Base-by-base conservation (phyloP, 2,329 filamentous ascomycete species). In the Hypoxylon sp. region DNA sequence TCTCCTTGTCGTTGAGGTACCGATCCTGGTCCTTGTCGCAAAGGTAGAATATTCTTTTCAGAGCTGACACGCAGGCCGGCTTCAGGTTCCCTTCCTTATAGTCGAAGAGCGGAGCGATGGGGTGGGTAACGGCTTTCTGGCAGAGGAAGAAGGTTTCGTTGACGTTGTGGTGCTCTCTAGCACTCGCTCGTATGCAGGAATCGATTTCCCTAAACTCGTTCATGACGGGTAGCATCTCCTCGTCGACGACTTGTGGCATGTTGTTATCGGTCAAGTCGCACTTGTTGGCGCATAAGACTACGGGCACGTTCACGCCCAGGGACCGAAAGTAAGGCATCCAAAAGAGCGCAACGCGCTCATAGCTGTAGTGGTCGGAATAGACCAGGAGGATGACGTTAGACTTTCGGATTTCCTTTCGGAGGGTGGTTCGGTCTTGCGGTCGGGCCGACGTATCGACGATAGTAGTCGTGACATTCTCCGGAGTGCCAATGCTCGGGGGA, bases 291-390 rank as follows among this genome's bases (percentile, higher is more conserved):
- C 95, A 98, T 54, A 99, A 80, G 40, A 99, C 93, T 9, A 99
- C 95, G 0, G 95, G 95, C 18, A 99, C 92, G 73, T 99, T 99
- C 72, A 99, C 95, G n/a, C 95, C 95, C 33, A 99, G 84, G 3
- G 93, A 97, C 60, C 95, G 90, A 72, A 99, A 98, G 76, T 97
- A 96, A 9, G 95, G 95, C 85, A 99, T 90, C 95, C 95, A 99
- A 76, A 98, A 99, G 41, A 99, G 81, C 3, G 94, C 95, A 3
- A 99, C 93, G 31, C 95, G 84, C 74, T 99, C 95, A 78, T 98
- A 99, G 82, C 93, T 98, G 80, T 99, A 99, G 77, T 98, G 94
- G 74, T 99, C 95, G 65, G 93, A 93, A 75, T 99, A 99, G 51
- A 99, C 93, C 38, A 99, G 86, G 15, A 98, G 83, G 64, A 99